Evolutionary conservation across 1,284 basidiomycete genomes (phyloP).

Genomic region (Rhodotorula sp.): DNA sequence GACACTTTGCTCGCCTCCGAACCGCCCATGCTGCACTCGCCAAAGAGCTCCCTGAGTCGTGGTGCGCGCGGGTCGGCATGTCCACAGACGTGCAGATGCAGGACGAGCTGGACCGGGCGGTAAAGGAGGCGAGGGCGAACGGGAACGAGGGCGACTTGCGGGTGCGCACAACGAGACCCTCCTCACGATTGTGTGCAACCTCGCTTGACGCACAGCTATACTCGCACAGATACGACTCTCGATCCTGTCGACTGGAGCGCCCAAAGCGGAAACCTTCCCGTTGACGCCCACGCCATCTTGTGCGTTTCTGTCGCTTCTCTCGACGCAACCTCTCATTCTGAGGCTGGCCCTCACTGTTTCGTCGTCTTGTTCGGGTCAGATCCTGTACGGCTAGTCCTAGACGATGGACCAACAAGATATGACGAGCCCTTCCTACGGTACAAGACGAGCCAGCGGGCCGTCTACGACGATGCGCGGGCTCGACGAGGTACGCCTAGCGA

Average conservation of each 20-base stretch:
- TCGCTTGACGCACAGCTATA: not conserved
- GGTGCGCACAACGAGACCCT: constrained; percentile 1
- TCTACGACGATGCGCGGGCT: constrained; percentile 26
- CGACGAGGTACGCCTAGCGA: constrained; percentile 12
- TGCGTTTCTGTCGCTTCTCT: not conserved
- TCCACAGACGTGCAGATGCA: not conserved
- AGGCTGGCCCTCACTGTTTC: not conserved
- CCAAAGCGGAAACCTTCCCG: constrained; percentile 9
- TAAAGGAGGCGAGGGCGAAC: not conserved
- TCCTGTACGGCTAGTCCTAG: constrained; percentile 26
- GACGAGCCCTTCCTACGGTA: constrained; percentile 20
- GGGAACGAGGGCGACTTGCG: constrained; percentile 8
- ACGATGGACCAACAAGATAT: constrained; percentile 22
- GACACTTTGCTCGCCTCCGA: constrained; percentile 20
- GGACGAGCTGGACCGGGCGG: constrained; percentile 1
- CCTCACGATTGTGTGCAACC: not conserved
- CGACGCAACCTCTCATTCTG: not conserved
- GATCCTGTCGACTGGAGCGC: not conserved
- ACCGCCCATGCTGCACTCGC: constrained; percentile 18
- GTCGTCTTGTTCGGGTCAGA: not conserved
- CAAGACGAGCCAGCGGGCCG: constrained; percentile 23
- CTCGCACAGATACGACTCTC: constrained; percentile 14
- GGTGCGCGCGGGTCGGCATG: constrained; percentile 20
- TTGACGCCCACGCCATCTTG: constrained; percentile 21
- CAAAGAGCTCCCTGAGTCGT: constrained; percentile 1